These are phyloP conservation scores for Phytophthora ramorum DNA, from an alignment of 352 stramenopile genomes.

Conservation along the genomic window DNA sequence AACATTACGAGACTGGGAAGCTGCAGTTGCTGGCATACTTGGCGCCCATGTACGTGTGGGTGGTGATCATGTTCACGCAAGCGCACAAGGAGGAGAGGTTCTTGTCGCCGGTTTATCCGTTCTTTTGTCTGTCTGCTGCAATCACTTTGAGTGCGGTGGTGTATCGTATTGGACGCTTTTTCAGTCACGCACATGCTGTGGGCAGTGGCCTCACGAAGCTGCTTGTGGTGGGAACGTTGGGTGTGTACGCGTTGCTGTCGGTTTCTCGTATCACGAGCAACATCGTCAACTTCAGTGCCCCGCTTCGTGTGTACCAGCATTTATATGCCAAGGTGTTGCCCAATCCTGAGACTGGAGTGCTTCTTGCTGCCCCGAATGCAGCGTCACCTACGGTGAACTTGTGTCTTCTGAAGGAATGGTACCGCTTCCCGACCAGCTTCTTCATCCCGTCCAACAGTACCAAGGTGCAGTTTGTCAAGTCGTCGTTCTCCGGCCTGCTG, in stretches of 20 bases:
- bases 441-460: slow-evolving; percentile 92
- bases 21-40: slow-evolving; percentile 53
- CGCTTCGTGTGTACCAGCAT: slow-evolving; percentile 75
- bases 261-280: slow-evolving; percentile 70
- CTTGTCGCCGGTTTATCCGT: slow-evolving; percentile 95
- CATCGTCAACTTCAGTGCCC: slow-evolving; percentile 75
- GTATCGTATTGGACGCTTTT: slow-evolving; percentile 40
- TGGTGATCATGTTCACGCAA: slow-evolving; percentile 93
- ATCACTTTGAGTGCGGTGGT: slow-evolving; percentile 68
- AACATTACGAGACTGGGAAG: slow-evolving; percentile 39
- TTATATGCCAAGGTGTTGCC: slow-evolving; percentile 66
- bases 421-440: slow-evolving; percentile 96
- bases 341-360: slow-evolving; percentile 33
- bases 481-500: slow-evolving; percentile 93
- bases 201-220: slow-evolving; percentile 33
- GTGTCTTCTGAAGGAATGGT: slow-evolving; percentile 98
- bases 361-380: slow-evolving; percentile 21
- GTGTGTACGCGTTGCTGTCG: slow-evolving; percentile 63
- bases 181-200: slow-evolving; percentile 31
- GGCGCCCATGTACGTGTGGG: slow-evolving; percentile 89
- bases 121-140: slow-evolving; percentile 87
- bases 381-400: slow-evolving; percentile 50
- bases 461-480: slow-evolving; percentile 92
- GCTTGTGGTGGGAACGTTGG: slow-evolving; percentile 51
- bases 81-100: slow-evolving; percentile 99